phyloP scores from a whole-genome alignment of 306 rosid species.

The Nissolia schottii region DNA sequence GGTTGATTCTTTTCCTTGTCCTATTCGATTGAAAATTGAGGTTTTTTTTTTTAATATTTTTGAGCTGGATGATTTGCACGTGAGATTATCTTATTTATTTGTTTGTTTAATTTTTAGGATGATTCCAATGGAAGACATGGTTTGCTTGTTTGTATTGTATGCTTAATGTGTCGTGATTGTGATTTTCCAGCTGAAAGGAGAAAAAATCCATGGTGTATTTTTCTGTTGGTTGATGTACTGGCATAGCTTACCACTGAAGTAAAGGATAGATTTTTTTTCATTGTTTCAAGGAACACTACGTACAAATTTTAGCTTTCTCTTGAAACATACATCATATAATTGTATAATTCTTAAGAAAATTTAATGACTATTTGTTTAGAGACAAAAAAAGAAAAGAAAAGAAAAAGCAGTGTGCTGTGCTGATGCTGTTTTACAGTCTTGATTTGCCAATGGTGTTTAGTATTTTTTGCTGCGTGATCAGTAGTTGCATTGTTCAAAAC shows the following conservation, averaged over 20 bases:
- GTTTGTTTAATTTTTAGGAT: neutral
- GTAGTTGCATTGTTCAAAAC: conserved; percentile 10
- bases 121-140: neutral
- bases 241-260: conserved; percentile 26
- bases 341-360: no score
- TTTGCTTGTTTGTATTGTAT: conserved; percentile 1
- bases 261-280: neutral
- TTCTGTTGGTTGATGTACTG: conserved; percentile 23
- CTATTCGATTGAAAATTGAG: neutral
- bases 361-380: neutral
- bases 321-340: neutral
- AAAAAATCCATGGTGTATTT: neutral
- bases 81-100: neutral
- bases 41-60: neutral
- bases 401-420: no score
- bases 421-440: neutral
- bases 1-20: neutral
- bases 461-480: neutral
- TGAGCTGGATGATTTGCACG: neutral
- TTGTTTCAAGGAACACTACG: conserved; percentile 1
- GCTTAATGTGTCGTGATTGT: conserved; percentile 13
- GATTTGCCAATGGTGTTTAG: conserved; percentile 7
- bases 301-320: neutral
- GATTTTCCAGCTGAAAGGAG: conserved; percentile 18
- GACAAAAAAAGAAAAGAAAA: neutral